These are phyloP conservation scores for Penicillium macrosclerotiorum DNA, from an alignment of 495 filamentous ascomycete species.

Conservation along the genomic window DNA sequence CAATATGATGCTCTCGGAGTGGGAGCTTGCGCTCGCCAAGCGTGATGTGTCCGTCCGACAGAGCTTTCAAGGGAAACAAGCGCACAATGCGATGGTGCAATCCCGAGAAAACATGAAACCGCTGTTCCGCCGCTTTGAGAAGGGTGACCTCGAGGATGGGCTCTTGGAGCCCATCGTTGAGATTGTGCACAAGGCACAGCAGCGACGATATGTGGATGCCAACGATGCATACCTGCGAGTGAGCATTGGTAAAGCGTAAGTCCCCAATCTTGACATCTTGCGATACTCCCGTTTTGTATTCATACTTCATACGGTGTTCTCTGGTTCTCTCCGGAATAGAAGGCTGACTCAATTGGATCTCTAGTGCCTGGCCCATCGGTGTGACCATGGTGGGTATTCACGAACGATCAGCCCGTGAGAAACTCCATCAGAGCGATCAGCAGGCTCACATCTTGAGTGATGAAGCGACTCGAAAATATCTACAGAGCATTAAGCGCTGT, in stretches of 20 bases:
- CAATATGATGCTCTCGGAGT: constrained; percentile 85
- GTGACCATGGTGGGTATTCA: constrained; percentile 99
- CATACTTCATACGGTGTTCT: no score
- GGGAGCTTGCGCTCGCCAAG: constrained; percentile 73
- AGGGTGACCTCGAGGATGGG: constrained; percentile 69
- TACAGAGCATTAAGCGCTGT: constrained; percentile 97
- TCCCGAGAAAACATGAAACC: constrained; percentile 83
- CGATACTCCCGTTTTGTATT: no score
- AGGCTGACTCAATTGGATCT: constrained; percentile 18
- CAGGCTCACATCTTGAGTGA: constrained; percentile 96
- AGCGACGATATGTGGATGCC: constrained; percentile 87
- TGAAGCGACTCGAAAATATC: constrained; percentile 88
- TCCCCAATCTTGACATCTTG: no score
- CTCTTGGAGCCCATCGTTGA: constrained; percentile 86
- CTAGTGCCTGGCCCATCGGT: constrained; percentile 91
- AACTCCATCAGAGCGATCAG: constrained; percentile 83
- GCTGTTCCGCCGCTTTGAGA: constrained; percentile 86
- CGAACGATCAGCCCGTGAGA: constrained; percentile 91
- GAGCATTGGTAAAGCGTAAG: constrained; percentile 91
- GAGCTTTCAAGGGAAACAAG: constrained; percentile 73
- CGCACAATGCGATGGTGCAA: constrained; percentile 74
- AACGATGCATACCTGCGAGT: constrained; percentile 91
- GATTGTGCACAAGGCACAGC: constrained; percentile 88
- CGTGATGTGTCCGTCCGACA: constrained; percentile 62
- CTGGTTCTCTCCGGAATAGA: no score